phyloP scores from a whole-genome alignment of 495 filamentous ascomycete species.

The Glutinoglossum americanum region DNA sequence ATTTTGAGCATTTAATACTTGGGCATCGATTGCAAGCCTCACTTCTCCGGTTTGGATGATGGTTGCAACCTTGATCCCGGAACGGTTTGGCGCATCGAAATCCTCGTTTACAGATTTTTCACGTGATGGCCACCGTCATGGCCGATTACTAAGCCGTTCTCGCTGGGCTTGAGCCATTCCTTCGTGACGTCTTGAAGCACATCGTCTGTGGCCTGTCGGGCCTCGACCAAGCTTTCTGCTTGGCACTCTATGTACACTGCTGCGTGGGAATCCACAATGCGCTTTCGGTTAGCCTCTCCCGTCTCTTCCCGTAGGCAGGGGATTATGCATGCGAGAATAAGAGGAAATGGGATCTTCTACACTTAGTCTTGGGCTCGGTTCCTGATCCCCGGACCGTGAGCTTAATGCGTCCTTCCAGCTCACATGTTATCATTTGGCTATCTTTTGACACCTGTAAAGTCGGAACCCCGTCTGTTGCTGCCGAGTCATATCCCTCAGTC shows the following conservation, averaged over 20 bases:
- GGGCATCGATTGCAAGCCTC: too few relatives aligned
- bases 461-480: constrained; percentile 28
- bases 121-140: neutral
- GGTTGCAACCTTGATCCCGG: too few relatives aligned
- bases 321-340: too few relatives aligned
- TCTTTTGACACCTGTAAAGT: constrained; percentile 33
- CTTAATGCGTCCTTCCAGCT: constrained; percentile 32
- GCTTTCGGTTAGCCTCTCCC: neutral
- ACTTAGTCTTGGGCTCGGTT: constrained; percentile 49
- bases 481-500: constrained; percentile 42
- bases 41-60: neutral
- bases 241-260: constrained; percentile 1
- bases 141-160: neutral
- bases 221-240: neutral
- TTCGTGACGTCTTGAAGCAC: neutral
- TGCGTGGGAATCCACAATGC: too few relatives aligned
- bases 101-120: neutral
- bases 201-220: neutral
- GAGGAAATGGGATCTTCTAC: constrained; percentile 13
- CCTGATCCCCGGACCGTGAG: constrained; percentile 49
- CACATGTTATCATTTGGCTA: constrained; percentile 53
- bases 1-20: too few relatives aligned
- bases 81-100: neutral
- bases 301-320: too few relatives aligned
- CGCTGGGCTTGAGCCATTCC: neutral